phyloP scores from a whole-genome alignment of 495 filamentous ascomycete species.

The Penicillium malachiteum region DNA sequence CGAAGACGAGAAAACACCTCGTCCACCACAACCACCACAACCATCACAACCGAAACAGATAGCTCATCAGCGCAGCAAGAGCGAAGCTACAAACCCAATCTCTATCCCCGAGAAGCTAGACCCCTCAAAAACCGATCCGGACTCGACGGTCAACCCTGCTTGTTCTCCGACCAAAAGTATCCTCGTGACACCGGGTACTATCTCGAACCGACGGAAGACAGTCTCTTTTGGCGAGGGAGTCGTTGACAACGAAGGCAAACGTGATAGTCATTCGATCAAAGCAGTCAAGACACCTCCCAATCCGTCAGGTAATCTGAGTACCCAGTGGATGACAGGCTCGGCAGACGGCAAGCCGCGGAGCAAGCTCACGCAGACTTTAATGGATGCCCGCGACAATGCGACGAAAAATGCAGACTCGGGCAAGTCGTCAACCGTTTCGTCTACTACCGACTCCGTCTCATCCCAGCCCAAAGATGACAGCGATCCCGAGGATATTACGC shows the following conservation, averaged over 20 bases:
- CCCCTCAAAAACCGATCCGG: conserved; percentile 22
- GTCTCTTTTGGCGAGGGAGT: conserved; percentile 84
- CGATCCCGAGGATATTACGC: conserved; percentile 57
- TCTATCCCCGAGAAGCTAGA: conserved; percentile 23
- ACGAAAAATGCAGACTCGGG: conserved; percentile 24
- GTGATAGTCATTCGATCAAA: conserved; percentile 32
- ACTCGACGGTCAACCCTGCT: conserved; percentile 34
- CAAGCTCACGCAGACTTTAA: conserved; percentile 46
- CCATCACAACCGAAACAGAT: conserved; percentile 17
- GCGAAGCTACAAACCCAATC: conserved; percentile 15
- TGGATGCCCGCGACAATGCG: conserved; percentile 44
- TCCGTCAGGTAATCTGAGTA: conserved; percentile 61
- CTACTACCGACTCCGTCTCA: conserved; percentile 11
- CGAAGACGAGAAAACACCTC: conserved; percentile 34
- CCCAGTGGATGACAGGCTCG: conserved; percentile 59
- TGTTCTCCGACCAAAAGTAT: conserved; percentile 76
- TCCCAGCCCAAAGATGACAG: conserved; percentile 19
- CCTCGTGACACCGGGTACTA: conserved; percentile 85
- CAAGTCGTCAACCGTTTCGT: conserved; percentile 11
- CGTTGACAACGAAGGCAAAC: conserved; percentile 56
- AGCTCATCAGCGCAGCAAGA: conserved; percentile 24
- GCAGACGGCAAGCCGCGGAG: conserved; percentile 48
- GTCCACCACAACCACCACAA: conserved; percentile 12
- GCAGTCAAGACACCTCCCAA: conserved; percentile 31
- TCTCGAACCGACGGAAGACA: conserved; percentile 74